Conservation (phyloP, 768 basidiomycete species). For the Suillus ampliporus region DNA sequence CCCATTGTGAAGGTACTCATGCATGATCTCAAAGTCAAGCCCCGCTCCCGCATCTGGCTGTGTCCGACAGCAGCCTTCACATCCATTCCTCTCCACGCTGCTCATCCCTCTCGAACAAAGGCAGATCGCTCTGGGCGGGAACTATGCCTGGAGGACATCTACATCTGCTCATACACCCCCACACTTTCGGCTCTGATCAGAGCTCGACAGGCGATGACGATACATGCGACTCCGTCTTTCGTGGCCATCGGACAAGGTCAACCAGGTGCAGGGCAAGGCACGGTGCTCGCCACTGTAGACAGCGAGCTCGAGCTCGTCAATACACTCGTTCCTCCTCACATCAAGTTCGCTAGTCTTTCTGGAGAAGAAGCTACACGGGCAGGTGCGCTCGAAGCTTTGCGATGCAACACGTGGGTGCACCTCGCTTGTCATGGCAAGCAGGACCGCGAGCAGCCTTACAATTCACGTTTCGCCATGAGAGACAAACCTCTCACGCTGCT, state of each 20-base stretch:
- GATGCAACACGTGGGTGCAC: conserved; percentile 21
- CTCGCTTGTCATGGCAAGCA: conserved; percentile 27
- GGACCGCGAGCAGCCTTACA: conserved; percentile 15
- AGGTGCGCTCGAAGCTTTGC: background rate
- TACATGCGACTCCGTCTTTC: background rate
- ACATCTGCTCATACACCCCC: conserved; percentile 19
- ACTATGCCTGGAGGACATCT: conserved; percentile 10
- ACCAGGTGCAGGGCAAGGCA: conserved; percentile 3
- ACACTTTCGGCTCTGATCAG: conserved; percentile 14
- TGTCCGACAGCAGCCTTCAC: conserved; percentile 17
- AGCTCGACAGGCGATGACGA: conserved; percentile 8
- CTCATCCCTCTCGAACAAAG: conserved; percentile 34
- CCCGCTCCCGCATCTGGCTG: conserved; percentile 12
- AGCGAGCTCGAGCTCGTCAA: conserved; percentile 21
- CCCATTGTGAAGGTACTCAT: conserved; percentile 8
- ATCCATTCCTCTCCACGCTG: conserved; percentile 18
- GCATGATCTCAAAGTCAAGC: rapidly evolving
- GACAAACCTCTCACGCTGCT: background rate
- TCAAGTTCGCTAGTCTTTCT: background rate
- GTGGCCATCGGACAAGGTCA: conserved; percentile 12
- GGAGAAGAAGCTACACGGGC: background rate
- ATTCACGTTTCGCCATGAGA: conserved; percentile 12
- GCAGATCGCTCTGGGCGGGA: conserved; percentile 3
- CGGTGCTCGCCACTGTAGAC: background rate
- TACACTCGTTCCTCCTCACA: conserved; percentile 20